phyloP scores from a whole-genome alignment of 257 asterid genomes.

The Primulina eburnea region DNA sequence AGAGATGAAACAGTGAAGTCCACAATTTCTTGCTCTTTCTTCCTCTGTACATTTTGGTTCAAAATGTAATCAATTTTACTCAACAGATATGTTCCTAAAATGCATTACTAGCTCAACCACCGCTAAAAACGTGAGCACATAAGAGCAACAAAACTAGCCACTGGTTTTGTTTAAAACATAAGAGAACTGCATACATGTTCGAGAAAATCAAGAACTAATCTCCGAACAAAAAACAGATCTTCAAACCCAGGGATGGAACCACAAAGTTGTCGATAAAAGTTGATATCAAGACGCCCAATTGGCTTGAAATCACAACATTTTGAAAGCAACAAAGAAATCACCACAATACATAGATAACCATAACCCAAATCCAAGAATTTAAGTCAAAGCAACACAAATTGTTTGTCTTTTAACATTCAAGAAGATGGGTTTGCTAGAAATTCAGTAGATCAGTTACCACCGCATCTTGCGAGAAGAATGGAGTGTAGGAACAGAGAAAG shows the following conservation, averaged over 20 bases:
- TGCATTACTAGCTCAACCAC: too few species aligned
- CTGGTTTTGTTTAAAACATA: too few species aligned
- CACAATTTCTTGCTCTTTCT: too few species aligned
- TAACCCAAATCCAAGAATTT: slow-evolving; percentile 18
- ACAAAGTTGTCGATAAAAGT: not conserved
- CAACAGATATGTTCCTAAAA: too few species aligned
- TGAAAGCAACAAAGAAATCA: not conserved
- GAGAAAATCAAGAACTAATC: too few species aligned
- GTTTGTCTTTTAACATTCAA: slow-evolving; percentile 2
- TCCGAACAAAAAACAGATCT: too few species aligned
- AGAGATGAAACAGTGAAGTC: not conserved
- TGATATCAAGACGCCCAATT: not conserved
- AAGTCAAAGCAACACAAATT: slow-evolving; percentile 15
- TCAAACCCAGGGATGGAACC: too few species aligned
- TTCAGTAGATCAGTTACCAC: slow-evolving; percentile 36
- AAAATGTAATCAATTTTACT: too few species aligned
- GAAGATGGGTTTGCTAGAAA: not conserved
- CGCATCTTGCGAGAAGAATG: slow-evolving; percentile 49
- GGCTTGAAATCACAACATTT: not conserved
- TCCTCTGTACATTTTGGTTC: too few species aligned
- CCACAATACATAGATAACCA: not conserved
- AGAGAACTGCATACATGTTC: too few species aligned
- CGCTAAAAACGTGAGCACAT: too few species aligned
- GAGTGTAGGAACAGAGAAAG: slow-evolving; percentile 54
- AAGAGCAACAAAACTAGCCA: too few species aligned